Evolutionary conservation across 306 rosid genomes (phyloP), one percentile per base, ranked within the genome.

Genomic region (Vigna unguiculata): DNA sequence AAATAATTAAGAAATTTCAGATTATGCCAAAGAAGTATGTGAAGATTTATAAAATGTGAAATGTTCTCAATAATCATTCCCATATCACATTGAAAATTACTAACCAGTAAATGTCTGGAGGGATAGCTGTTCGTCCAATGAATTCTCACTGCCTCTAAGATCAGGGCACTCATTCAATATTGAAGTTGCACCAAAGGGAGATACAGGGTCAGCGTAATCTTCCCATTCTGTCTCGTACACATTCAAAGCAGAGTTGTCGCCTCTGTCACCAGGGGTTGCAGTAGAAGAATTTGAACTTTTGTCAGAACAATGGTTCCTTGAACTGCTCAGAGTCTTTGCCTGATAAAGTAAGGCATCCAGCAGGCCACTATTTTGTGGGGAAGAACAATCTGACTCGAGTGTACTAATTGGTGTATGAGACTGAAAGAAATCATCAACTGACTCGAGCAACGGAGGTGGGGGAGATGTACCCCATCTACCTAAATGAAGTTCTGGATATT

Each of bases 401-500:
- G 84, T 72, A 74, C 88, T 79, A 64, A 80, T 49, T 59, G 77
- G 74, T 15, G 89, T 85, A 49, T 94, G 90, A 76, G 88, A 89
- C 85, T 86, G 91, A 57, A 87, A 78, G 85, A 85, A 86, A 79
- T 81, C 84, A 86, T 92, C 97, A 85, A 86, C 85, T 78, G 96
- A 80, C 53, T 94, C 97, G 5, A 85, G 87, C 77, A 89, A 77
- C 55, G 93, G 83, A 49, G 80, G 91, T 1, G 85, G 86, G 76
- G 92, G 82, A 83, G 92, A 81, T 78, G 85, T 78, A 54, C 87
- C 90, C 97, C 97, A 90, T 86, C 88, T 83, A 79, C 95, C 78
- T 78, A 92, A 85, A 84, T 96, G 98, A 84, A 91, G 83, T 83
- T 92, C 91, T 78, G 93, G 78, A 96, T 87, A 89, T 96, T 96